Evolutionary conservation across 2,329 filamentous ascomycete species (phyloP), one percentile per base, ranked within the genome.

Genomic region (Trichoderma sp.): DNA sequence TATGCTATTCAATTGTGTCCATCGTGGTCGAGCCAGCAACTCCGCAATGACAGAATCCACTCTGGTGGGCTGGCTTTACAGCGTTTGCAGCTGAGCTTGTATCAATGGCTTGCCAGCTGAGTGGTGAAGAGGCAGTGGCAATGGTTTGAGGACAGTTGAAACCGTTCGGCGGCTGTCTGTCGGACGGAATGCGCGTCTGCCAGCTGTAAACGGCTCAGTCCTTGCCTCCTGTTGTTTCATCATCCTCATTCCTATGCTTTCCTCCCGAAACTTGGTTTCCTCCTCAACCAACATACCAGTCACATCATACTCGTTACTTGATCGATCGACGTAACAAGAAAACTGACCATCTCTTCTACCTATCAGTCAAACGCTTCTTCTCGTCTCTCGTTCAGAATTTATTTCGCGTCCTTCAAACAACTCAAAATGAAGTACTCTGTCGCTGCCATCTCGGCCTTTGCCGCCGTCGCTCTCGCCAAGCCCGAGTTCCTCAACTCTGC

Each of bases 371-470:
- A 41, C 67, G 53, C 56, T 64, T 72, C 50, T 67, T 75, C 68
- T 63, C 60, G 67, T 71, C 74, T 75, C 74, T 75, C 68, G 50
- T 68, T 76, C 68, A 76, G 12, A 62, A 62, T 62, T 18, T 29
- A 2, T 73, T 68, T n/a, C 67, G 35, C 63, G 38, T 73, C 68
- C 63, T 76, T 68, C 41, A 18, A 59, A 29, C n/a, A 62, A 76
- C 78, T 81, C 82, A 83, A 79, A 76, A 85, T 85, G 83, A 84
- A 84, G 83, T 83, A 80, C 79, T 81, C 83, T 71, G 35, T 81
- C 78, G 80, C 78, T 78, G 76, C 80, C 72, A 59, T 83, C 71
- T 79, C 81, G 76, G 78, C 81, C 78, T 66, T 83, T 60, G 82
- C 79, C 76, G 77, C 77, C 76, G 75, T 78, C 69, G 81, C 75